A percentile compares a stretch with the other conserved stretches of the same genome.
Evolutionary conservation across 169 alveolate genomes (phyloP).

Genomic region (Plasmodium yoelii): DNA sequence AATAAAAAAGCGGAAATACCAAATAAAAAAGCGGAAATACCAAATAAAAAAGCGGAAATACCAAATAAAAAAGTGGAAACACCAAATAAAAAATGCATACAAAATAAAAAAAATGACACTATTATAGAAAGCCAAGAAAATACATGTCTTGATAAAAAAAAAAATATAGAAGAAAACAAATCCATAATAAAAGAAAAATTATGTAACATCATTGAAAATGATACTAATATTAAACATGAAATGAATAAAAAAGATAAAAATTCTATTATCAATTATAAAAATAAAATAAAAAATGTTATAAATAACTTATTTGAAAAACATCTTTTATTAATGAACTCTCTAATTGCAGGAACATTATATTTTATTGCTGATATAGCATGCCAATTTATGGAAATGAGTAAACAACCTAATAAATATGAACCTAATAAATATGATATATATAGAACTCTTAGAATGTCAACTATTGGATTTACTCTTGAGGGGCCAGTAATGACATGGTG

Average conservation of each 20-base stretch:
- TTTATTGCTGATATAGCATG: slow-evolving; percentile 69
- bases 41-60: too few species aligned
- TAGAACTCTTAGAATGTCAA: slow-evolving; percentile 67
- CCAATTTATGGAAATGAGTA: slow-evolving; percentile 57
- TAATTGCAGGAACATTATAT: slow-evolving; percentile 67
- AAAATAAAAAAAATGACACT: too few species aligned
- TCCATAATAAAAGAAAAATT: background rate
- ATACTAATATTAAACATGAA: slow-evolving; percentile 6
- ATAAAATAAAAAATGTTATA: slow-evolving; percentile 12
- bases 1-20: too few species aligned
- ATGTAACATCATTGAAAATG: slow-evolving; percentile 6
- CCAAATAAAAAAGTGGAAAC: too few species aligned
- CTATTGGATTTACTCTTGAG: slow-evolving; percentile 57
- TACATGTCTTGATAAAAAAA: slow-evolving; percentile 1
- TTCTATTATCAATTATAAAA: slow-evolving; percentile 3
- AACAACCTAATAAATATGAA: slow-evolving; percentile 18
- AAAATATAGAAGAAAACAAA: slow-evolving; percentile 1
- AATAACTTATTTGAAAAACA: slow-evolving; percentile 77
- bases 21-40: too few species aligned
- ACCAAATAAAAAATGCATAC: too few species aligned
- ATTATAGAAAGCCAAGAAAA: background rate
- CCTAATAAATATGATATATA: slow-evolving; percentile 27
- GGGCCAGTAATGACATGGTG: slow-evolving; percentile 78
- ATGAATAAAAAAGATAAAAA: slow-evolving; percentile 7
- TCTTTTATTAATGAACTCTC: slow-evolving; percentile 64